Evolutionary conservation across 2,329 filamentous ascomycete genomes (phyloP), one percentile per base, ranked within the genome.

Genomic region (Epichloe hybrida): DNA sequence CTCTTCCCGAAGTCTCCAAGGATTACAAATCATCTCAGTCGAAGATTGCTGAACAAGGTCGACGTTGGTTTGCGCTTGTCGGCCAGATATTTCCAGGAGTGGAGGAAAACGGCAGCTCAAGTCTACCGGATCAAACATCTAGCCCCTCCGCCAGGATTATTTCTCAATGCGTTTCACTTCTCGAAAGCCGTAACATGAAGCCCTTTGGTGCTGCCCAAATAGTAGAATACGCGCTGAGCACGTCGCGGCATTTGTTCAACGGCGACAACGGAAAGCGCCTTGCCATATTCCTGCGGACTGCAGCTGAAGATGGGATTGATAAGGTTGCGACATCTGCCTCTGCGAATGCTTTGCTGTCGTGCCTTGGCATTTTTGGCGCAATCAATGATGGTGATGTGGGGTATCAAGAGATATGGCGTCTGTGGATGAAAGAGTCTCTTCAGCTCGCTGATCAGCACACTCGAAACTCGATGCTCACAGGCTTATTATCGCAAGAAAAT

Each of bases 1-100:
- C 88, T 0, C 75, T 87, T 5, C 88, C 90, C 1, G 88, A 91
- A 61, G 81, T 91, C 51, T 89, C 88, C 0, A 84, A 84, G 54
- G 85, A 88, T 17, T 86, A 86, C 57, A 74, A 78, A 27, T 73
- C 74, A 41, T 94, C 88, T 0, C 88, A 95, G 62, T 74, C 79
- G 48, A 71, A 72, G 40, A 74, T 95, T 27, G 77, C 79, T 9
- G 73, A 81, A 6, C 77, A 85, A 58, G 82, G 83, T 0, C 71
- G 74, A 44, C 81, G 86, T 0, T 88, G 88, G 69, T 83, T 86
- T 53, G 68, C 75, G 2, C 66, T 88, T 9, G 72, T 71, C 0
- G 72, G 72, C 1, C 66, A 69, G 20, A 66, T 80, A 4, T 64
- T 73, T 36, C 60, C 57, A 53, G 67, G 59, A 48, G 61, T 64